phyloP scores from a whole-genome alignment of 768 basidiomycete genomes.

The Hypsizygus marmoreus region DNA sequence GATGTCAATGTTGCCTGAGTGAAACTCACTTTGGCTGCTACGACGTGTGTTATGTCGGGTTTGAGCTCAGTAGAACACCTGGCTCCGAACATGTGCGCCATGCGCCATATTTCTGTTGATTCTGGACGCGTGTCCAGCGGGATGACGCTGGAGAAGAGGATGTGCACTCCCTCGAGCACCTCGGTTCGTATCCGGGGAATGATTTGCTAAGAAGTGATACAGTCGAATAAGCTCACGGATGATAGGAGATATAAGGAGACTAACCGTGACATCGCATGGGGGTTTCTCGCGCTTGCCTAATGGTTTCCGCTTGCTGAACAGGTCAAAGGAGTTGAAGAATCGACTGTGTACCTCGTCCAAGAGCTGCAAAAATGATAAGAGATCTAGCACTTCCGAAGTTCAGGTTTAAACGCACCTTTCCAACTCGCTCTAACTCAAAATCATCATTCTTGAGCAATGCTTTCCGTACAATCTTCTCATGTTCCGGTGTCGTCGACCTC shows the following conservation, averaged over 20 bases:
- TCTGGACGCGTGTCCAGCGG: conserved; percentile 85
- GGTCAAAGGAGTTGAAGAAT: conserved; percentile 74
- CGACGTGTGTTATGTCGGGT: conserved; percentile 79
- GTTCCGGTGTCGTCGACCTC: conserved; percentile 24
- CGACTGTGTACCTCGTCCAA: conserved; percentile 74
- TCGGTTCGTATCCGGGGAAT: conserved; percentile 78
- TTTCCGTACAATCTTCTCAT: conserved; percentile 56
- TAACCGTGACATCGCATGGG: conserved; percentile 77
- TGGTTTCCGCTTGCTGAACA: conserved; percentile 31
- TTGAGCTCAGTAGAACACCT: conserved; percentile 71
- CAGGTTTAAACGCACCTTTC: conserved; percentile 54
- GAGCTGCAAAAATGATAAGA: too few species aligned
- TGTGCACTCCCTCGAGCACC: conserved; percentile 76
- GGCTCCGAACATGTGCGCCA: conserved; percentile 89
- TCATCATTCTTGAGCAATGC: conserved; percentile 90
- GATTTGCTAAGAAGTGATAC: conserved; percentile 56
- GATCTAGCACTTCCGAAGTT: too few species aligned
- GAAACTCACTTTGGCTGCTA: conserved; percentile 76
- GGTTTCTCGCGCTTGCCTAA: conserved; percentile 27
- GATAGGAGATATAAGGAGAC: conserved; percentile 23
- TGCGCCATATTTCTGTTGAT: conserved; percentile 80
- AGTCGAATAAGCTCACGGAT: conserved; percentile 3
- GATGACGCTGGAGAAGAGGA: conserved; percentile 94
- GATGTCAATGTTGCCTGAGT: not conserved
- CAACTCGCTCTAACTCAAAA: conserved; percentile 75